Percentiles rank a stretch among this genome's conserved stretches.
These are phyloP conservation scores for Isoetes taiwanensis DNA, from an alignment of 75 land plant genomes.

Conservation along the genomic window DNA sequence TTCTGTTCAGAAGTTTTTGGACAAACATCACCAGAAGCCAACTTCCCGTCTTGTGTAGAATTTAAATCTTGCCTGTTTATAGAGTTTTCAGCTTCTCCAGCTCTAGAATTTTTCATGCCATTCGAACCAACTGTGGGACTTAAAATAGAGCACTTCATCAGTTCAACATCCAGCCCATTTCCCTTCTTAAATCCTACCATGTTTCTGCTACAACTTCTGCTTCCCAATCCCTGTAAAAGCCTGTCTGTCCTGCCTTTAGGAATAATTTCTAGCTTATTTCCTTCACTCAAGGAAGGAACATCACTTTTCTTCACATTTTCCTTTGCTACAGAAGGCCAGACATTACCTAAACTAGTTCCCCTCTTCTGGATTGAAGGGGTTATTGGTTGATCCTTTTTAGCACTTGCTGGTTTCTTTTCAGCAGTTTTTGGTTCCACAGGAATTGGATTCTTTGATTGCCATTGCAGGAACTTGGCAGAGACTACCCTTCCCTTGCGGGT, in stretches of 20 bases:
- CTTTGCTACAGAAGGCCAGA: background rate
- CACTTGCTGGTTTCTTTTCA: background rate
- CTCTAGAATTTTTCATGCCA: no score
- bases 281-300: background rate
- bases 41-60: no score
- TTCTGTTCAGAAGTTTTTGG: background rate
- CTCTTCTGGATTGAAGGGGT: background rate
- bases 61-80: no score
- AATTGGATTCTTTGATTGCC: slow-evolving; percentile 4
- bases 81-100: no score
- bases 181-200: no score
- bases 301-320: background rate
- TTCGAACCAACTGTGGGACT: no score
- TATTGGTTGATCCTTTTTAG: background rate
- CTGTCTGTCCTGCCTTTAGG: no score
- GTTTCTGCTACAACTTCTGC: no score
- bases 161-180: no score
- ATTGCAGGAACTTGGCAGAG: slow-evolving; percentile 7
- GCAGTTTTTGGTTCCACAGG: background rate
- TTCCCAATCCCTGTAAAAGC: background rate
- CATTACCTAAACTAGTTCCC: background rate
- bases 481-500: slow-evolving; percentile 7
- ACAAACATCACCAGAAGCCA: no score
- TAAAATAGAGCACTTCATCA: no score
- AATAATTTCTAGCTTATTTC: no score